A percentile compares a stretch with the other conserved stretches of the same genome.
These are phyloP conservation scores for Yarrowia phangngaensis DNA, from an alignment of 805 yeast species.

Conservation along the genomic window DNA sequence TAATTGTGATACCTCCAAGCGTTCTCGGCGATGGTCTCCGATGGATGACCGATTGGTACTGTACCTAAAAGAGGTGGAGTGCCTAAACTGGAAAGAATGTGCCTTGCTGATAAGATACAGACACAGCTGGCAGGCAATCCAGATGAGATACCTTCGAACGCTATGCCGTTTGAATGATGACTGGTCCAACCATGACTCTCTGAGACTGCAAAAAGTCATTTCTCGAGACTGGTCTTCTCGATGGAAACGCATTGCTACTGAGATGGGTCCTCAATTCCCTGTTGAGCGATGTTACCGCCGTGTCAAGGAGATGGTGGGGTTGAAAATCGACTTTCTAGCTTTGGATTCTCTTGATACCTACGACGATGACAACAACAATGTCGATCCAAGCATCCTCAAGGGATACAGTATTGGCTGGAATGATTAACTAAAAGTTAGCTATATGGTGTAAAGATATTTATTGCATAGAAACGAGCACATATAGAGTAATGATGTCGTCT, in stretches of 20 bases:
- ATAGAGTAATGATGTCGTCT: no score
- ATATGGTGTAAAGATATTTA: not conserved
- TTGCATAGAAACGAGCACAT: no score
- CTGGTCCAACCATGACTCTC: conserved; percentile 42
- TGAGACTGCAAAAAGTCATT: conserved; percentile 38
- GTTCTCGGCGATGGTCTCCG: conserved; percentile 28
- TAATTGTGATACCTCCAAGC: not conserved
- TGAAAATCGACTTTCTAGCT: not conserved
- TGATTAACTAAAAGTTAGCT: conserved; percentile 1
- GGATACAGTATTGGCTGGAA: not conserved
- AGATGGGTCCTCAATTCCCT: conserved; percentile 33
- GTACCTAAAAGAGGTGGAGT: conserved; percentile 39
- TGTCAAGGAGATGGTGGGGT: conserved; percentile 15
- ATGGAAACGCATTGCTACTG: conserved; percentile 41
- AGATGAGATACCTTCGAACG: conserved; percentile 46
- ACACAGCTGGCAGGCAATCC: conserved; percentile 48
- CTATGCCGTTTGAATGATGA: conserved; percentile 41
- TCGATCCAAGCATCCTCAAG: not conserved
- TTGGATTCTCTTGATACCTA: not conserved
- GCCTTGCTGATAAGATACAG: conserved; percentile 31
- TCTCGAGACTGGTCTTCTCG: conserved; percentile 44
- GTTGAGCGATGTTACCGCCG: conserved; percentile 25
- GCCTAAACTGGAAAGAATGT: conserved; percentile 43
- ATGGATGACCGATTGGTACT: conserved; percentile 29
- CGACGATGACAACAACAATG: not conserved